Evolutionary conservation across 306 rosid genomes (phyloP), one percentile per base, ranked within the genome.

Genomic region (Sindora glabra): DNA sequence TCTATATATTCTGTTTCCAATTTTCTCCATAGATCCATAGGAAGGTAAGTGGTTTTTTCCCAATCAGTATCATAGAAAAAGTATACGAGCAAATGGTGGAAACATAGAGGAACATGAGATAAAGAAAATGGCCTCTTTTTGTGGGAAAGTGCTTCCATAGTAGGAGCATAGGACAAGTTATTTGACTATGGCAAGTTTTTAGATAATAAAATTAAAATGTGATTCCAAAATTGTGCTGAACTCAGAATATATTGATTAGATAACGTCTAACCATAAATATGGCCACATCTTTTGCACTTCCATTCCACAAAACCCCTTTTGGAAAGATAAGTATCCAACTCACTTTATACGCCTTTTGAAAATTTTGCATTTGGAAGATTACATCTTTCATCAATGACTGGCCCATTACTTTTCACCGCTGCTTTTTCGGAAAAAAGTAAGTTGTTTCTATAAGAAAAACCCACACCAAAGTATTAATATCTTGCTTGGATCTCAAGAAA

Each of bases 261-360:
- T 59, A 49, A 29, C 29, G 60, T 50, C 48, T 66, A 46, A 46
- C 59, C 71, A 58, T 33, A 69, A 50, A 63, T 30, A 15, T 67
- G 46, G 52, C 44, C 68, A n/a, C n/a, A 45, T 50, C 70, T 65
- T 72, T 65, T 49, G 45, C 71, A 40, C 58, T 75, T 70, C 41
- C 58, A 75, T 83, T 76, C 77, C 74, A 69, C 68, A 78, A 70
- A 52, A 22, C 57, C 50, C 65, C 86, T 73, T 78, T 83, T 71
- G 48, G 75, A 80, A 80, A 83, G 80, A 76, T 62, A 52, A 12
- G 61, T 13, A 46, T 63, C 75, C 44, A 22, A 44, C 56, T 63
- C 76, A 62, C 81, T 80, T 80, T 75, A 25, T 69, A 50, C 70
- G 67, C 78, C 55, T 73, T 65, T 86, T 72, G 54, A 80, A 65